These are phyloP conservation scores for Ophiognomonia clavigignenti-juglandacearum DNA, from an alignment of 2,329 filamentous ascomycete genomes.

Conservation along the genomic window DNA sequence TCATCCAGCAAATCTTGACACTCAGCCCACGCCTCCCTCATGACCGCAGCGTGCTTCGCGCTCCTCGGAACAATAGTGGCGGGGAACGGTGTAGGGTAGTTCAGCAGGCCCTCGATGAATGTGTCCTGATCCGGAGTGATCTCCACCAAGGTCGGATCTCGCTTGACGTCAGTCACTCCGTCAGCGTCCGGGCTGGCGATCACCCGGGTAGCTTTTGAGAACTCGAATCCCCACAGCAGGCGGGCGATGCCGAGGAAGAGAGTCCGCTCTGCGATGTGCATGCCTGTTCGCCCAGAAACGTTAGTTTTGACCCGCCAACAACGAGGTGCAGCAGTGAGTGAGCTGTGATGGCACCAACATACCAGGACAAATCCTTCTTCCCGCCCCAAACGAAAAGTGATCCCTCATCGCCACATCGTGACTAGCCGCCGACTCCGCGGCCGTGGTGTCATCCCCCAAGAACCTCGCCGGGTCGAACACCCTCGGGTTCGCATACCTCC, in stretches of 20 bases:
- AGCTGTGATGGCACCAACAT: too few species aligned
- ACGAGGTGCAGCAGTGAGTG: too few species aligned
- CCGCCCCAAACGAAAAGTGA: conserved; percentile 40
- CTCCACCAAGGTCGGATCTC: neutral
- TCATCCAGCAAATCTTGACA: neutral
- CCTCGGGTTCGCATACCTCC: conserved; percentile 17
- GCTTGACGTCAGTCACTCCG: too few species aligned
- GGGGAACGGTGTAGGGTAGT: neutral
- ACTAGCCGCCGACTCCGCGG: conserved; percentile 19
- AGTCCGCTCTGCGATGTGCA: conserved; percentile 42
- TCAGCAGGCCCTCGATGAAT: neutral
- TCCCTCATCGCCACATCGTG: conserved; percentile 26
- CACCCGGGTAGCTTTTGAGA: neutral
- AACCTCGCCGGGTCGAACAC: conserved; percentile 19
- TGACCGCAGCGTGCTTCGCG: neutral
- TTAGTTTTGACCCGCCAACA: too few species aligned
- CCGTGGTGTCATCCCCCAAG: conserved; percentile 13
- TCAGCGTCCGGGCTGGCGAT: too few species aligned
- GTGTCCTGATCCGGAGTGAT: neutral
- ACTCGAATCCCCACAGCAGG: neutral
- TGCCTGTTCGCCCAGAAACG: too few species aligned
- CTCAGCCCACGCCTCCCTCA: neutral
- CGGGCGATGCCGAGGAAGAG: conserved; percentile 19
- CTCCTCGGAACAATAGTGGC: neutral
- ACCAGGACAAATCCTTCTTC: conserved; percentile 40